Evolutionary conservation across 2,329 filamentous ascomycete species (phyloP).

Genomic region (Madurella mycetomatis): DNA sequence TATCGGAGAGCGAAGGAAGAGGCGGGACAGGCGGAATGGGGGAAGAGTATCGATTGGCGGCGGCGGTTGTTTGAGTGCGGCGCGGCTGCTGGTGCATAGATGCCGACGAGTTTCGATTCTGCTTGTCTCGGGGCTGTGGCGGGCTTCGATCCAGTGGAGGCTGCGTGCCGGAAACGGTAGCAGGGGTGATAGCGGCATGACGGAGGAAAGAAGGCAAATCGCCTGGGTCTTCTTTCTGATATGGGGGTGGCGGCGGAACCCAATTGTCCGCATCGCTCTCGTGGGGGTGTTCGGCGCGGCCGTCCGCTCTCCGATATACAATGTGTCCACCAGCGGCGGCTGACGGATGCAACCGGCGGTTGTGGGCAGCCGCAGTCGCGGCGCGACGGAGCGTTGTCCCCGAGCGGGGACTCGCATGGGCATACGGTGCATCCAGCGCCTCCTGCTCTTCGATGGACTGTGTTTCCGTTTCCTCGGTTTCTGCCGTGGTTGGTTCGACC

Average conservation of each 20-base stretch:
- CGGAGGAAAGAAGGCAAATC: conserved; percentile 55
- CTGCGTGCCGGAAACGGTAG: conserved; percentile 3
- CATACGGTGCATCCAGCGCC: conserved; percentile 66
- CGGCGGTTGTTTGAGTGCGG: conserved; percentile 15
- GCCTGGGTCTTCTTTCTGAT: conserved; percentile 60
- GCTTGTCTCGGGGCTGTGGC: conserved; percentile 2
- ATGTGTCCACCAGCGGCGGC: conserved; percentile 50
- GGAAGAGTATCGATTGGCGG: conserved; percentile 16
- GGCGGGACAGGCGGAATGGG: conserved; percentile 21
- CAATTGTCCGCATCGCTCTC: conserved; percentile 86
- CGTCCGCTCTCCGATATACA: conserved; percentile 64
- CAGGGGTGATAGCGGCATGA: conserved; percentile 31
- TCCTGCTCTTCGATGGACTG: conserved; percentile 54
- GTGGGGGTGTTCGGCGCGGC: conserved; percentile 68
- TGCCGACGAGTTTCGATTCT: conserved; percentile 15
- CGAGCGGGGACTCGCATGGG: conserved; percentile 67
- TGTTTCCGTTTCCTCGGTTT: conserved; percentile 40
- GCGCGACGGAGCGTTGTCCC: conserved; percentile 66
- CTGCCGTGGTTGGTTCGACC: conserved; percentile 9
- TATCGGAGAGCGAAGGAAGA: conserved; percentile 21
- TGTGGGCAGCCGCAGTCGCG: conserved; percentile 71
- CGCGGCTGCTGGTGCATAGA: conserved; percentile 18
- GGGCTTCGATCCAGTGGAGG: conserved; percentile 5
- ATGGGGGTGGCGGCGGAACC: conserved; percentile 80
- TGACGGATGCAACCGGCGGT: conserved; percentile 60